phyloP scores from a whole-genome alignment of 1,284 basidiomycete genomes.

The Anthracocystis walkeri region DNA sequence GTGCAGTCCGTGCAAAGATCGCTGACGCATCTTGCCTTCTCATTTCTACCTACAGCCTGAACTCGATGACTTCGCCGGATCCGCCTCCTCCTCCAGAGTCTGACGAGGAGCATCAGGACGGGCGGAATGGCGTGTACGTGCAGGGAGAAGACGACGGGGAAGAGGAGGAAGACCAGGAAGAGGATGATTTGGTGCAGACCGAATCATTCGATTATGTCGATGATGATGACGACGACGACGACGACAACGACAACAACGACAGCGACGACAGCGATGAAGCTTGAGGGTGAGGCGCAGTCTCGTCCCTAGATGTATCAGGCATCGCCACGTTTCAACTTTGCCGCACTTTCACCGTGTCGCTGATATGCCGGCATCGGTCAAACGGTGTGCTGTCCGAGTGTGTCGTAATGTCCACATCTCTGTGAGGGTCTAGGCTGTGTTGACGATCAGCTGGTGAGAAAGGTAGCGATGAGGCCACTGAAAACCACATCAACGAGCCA shows the following conservation, averaged over 20 bases:
- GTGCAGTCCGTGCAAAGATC: too few relatives aligned
- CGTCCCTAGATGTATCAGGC: too few relatives aligned
- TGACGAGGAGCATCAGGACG: constrained; percentile 8
- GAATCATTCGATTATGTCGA: constrained; percentile 15
- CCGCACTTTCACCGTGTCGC: background rate
- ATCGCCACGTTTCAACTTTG: too few relatives aligned
- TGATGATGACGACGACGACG: constrained; percentile 12
- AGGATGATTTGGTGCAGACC: constrained; percentile 9
- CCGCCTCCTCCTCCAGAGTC: constrained; percentile 38
- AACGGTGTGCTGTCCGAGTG: too few relatives aligned
- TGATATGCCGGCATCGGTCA: constrained; percentile 7
- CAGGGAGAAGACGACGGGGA: background rate
- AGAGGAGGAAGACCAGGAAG: constrained; percentile 6
- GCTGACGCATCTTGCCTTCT: background rate
- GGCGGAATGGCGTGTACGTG: background rate
- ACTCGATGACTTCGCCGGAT: constrained; percentile 45
- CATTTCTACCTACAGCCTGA: constrained; percentile 16
- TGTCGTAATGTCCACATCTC: too few relatives aligned
- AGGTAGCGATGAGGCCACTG: too few relatives aligned
- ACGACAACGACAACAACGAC: constrained; percentile 9
- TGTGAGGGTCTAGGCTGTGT: too few relatives aligned
- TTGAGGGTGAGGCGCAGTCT: background rate
- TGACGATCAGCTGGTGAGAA: too few relatives aligned
- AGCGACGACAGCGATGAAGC: background rate
- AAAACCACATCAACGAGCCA: too few relatives aligned